A percentile compares a stretch with the other conserved stretches of the same genome.
phyloP scores from a whole-genome alignment of 148 eudicot genomes.

The Arctostaphylos glauca region DNA sequence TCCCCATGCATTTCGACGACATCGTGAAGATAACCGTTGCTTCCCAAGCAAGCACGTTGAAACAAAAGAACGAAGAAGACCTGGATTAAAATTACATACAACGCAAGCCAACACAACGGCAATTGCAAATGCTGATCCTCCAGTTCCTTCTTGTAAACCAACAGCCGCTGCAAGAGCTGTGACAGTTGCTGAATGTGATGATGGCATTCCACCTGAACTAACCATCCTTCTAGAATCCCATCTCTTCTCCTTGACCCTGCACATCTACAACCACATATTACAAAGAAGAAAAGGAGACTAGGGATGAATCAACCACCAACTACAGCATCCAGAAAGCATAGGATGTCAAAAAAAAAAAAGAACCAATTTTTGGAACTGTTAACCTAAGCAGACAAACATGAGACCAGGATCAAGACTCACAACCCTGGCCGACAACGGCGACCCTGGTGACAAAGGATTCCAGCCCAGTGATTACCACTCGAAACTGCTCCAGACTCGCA shows the following conservation, averaged over 20 bases:
- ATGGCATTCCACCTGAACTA: slow-evolving; percentile 96
- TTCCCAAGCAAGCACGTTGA: background rate
- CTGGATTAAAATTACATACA: slow-evolving; percentile 53
- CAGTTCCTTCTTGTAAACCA: slow-evolving; percentile 76
- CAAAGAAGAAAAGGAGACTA: slow-evolving; percentile 6
- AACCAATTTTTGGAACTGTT: background rate
- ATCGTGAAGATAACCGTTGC: background rate
- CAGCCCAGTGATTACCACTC: background rate
- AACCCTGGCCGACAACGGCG: background rate
- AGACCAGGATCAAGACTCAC: background rate
- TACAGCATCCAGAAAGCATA: background rate
- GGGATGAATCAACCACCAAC: background rate
- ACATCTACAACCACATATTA: slow-evolving; percentile 27
- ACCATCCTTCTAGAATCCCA: slow-evolving; percentile 92
- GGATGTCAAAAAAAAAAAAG: background rate
- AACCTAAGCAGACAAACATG: background rate
- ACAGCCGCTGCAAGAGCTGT: slow-evolving; percentile 71
- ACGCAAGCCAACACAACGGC: slow-evolving; percentile 87
- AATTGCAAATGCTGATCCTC: slow-evolving; percentile 75
- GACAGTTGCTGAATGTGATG: slow-evolving; percentile 94
- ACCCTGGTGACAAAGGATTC: background rate
- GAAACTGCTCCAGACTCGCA: background rate
- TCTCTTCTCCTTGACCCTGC: slow-evolving; percentile 90
- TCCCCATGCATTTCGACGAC: background rate
- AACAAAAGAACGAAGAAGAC: slow-evolving; percentile 18